Evolutionary conservation across 495 filamentous ascomycete species (phyloP).

Genomic region (Xylaria grammica): DNA sequence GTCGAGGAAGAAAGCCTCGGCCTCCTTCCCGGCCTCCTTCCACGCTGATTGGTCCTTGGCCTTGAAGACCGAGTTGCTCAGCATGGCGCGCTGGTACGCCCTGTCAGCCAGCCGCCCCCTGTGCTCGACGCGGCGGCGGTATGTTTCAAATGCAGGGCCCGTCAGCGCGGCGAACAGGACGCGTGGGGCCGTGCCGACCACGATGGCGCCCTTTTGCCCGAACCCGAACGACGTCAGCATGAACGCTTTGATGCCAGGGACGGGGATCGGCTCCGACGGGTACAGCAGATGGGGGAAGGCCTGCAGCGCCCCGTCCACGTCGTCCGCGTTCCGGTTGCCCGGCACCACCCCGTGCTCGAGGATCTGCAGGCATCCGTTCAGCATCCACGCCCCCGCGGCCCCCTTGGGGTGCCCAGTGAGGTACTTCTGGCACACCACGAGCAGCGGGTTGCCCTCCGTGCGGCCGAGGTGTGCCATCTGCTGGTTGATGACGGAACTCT

Average conservation of each 20-base stretch:
- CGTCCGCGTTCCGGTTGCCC: conserved; percentile 86
- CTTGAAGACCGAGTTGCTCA: conserved; percentile 86
- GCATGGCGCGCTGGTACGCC: conserved; percentile 83
- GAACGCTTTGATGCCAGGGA: conserved; percentile 85
- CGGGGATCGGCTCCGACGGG: conserved; percentile 79
- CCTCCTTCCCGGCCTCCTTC: conserved; percentile 49
- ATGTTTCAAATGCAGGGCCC: conserved; percentile 74
- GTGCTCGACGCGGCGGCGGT: conserved; percentile 75
- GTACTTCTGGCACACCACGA: conserved; percentile 92
- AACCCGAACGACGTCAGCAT: conserved; percentile 90
- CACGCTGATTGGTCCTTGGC: conserved; percentile 82
- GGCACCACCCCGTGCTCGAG: conserved; percentile 83
- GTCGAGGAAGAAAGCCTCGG: not conserved
- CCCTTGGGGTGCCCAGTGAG: conserved; percentile 90
- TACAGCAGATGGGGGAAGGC: conserved; percentile 88
- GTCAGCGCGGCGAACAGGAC: conserved; percentile 69
- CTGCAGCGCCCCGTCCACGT: conserved; percentile 82
- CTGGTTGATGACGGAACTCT: conserved; percentile 84
- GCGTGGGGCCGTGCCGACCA: conserved; percentile 82
- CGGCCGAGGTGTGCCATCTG: conserved; percentile 84
- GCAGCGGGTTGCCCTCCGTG: conserved; percentile 79
- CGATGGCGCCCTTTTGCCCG: conserved; percentile 87
- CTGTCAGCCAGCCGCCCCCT: conserved; percentile 85
- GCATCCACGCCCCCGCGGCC: conserved; percentile 91
- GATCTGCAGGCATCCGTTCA: conserved; percentile 84